Evolutionary conservation across 495 filamentous ascomycete genomes (phyloP), one percentile per base, ranked within the genome.

Genomic region (Aspergillus heteromorphus): DNA sequence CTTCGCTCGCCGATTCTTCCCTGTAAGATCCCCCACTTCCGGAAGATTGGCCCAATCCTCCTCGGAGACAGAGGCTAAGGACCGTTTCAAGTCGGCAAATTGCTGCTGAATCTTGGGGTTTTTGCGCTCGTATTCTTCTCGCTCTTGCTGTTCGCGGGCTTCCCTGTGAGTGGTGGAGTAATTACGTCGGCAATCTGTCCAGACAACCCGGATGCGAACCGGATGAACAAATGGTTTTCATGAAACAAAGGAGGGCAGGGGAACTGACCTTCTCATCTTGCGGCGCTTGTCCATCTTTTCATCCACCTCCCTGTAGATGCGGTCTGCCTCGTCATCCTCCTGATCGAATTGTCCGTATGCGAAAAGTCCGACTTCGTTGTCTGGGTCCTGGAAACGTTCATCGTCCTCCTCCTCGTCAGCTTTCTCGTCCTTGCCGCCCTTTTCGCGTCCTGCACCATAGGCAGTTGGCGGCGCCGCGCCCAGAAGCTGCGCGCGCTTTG

Each of bases 81-180:
- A 89, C 63, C 95, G 79, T 71, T 97, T 99, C 42, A 97, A 76
- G 60, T 96, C 95, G 66, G 91, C 91, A 65, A 99, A 99, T 67
- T 97, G 93, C 61, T 97, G 91, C 72, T 96, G 91, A 49, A 99
- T 97, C 71, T 97, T 99, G 4, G 93, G 93, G 66, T 97, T 97
- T 65, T 96, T 88, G 41, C 84, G 83, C 71, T 99, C 95, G 79
- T 96, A 95, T 51, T 97, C 92, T 61, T 93, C 88, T 70, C 79
- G 85, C 75, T 97, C 92, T 74, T 88, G 81, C 63, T 86, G 76
- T 73, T 97, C 93, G 61, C 93, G 91, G 72, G 85, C 86, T 90
- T 97, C 93, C 89, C 93, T 97, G 75, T 72, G 82, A 73, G 78
- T 73, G 76, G 72, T 72, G 70, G 78, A 73, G 65, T 67, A 65